Evolutionary conservation across 2,329 filamentous ascomycete species (phyloP).

Genomic region (Neoscytalidium dimidiatum): DNA sequence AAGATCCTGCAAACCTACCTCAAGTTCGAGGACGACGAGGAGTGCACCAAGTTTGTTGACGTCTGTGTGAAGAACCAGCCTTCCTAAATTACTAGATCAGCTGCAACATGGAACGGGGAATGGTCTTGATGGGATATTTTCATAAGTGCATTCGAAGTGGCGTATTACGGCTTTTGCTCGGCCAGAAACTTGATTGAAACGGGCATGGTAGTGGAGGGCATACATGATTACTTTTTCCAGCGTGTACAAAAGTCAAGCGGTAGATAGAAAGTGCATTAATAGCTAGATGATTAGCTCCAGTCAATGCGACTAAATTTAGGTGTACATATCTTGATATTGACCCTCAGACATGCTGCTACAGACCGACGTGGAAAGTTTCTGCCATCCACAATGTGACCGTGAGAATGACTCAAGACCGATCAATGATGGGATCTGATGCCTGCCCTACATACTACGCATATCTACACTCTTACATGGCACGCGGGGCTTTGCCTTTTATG

Average conservation of each 20-base stretch:
- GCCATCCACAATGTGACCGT: neutral
- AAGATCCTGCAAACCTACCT: conserved; percentile 28
- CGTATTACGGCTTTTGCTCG: too few species aligned
- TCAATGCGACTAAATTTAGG: too few species aligned
- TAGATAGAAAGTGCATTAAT: too few species aligned
- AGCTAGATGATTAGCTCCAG: too few species aligned
- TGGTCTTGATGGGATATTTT: neutral
- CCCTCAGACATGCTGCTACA: too few species aligned
- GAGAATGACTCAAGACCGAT: too few species aligned
- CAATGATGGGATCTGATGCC: neutral
- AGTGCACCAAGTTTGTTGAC: conserved; percentile 31
- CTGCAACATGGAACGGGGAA: neutral
- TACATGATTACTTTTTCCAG: too few species aligned
- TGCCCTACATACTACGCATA: neutral
- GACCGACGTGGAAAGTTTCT: neutral
- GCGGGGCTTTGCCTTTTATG: neutral
- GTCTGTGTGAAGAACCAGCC: conserved; percentile 11
- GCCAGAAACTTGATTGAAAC: too few species aligned
- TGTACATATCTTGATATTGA: too few species aligned
- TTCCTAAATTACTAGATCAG: neutral
- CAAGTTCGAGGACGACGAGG: conserved; percentile 31
- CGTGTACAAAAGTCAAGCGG: too few species aligned
- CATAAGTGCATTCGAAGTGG: too few species aligned
- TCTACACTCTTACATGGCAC: neutral
- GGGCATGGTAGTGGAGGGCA: too few species aligned